Percentiles rank a stretch among this genome's conserved stretches.
These are phyloP conservation scores for Articulospora tetracladia DNA, from an alignment of 495 filamentous ascomycete species.

Conservation along the genomic window DNA sequence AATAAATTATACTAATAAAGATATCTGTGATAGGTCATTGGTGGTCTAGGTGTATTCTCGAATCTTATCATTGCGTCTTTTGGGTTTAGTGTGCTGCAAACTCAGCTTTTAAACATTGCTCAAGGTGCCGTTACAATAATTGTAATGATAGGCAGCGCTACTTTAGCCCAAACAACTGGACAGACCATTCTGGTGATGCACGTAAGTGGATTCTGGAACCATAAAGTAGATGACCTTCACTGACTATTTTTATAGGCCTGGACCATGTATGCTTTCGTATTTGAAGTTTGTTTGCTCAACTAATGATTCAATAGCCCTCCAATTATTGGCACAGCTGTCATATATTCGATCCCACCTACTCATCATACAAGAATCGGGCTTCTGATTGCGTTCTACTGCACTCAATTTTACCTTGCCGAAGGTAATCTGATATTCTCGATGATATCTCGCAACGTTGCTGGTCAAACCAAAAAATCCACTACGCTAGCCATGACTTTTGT, in stretches of 20 bases:
- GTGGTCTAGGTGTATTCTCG: constrained; percentile 67
- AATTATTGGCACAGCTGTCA: constrained; percentile 16
- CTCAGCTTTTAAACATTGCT: constrained; percentile 60
- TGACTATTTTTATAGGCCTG: constrained; percentile 11
- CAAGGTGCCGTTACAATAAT: constrained; percentile 64
- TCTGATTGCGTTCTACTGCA: constrained; percentile 18
- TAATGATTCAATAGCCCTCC: constrained; percentile 2
- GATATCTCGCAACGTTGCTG: constrained; percentile 18
- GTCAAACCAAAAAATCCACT: constrained; percentile 20
- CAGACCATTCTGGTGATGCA: constrained; percentile 48
- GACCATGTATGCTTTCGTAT: constrained; percentile 29
- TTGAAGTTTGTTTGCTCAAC: background rate
- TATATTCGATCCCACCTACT: constrained; percentile 24
- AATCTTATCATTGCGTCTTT: constrained; percentile 56
- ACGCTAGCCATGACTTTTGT: constrained; percentile 13
- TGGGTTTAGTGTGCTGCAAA: constrained; percentile 51
- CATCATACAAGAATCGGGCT: constrained; percentile 29
- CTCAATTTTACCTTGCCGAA: constrained; percentile 17
- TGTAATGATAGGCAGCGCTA: constrained; percentile 52
- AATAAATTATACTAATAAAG: too few species aligned
- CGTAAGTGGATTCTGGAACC: too few species aligned
- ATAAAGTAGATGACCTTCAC: too few species aligned
- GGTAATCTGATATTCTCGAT: constrained; percentile 18
- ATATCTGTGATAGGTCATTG: too few species aligned
- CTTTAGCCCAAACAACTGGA: constrained; percentile 50